These are phyloP conservation scores for Aspergillus ellipticus DNA, from an alignment of 495 filamentous ascomycete species.

Conservation along the genomic window DNA sequence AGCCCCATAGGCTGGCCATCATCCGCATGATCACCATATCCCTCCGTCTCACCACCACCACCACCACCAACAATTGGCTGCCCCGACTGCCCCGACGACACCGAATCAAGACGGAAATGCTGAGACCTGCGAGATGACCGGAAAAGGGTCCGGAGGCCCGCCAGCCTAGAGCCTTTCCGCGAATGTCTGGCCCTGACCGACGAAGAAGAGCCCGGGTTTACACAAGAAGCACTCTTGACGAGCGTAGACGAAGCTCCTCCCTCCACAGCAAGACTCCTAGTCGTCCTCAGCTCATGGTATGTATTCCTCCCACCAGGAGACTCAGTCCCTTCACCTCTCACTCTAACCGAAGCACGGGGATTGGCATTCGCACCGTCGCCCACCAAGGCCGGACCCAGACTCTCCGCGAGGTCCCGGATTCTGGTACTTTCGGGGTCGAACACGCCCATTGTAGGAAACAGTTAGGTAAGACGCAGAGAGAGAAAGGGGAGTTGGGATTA, in stretches of 20 bases:
- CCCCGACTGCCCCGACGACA: not conserved
- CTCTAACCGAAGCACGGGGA: not conserved
- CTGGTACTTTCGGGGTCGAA: no score
- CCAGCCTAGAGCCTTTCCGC: conserved; percentile 10
- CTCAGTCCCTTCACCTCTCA: not conserved
- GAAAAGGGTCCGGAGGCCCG: conserved; percentile 15
- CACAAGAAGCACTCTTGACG: no score
- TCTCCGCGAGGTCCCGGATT: no score
- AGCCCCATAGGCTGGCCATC: not conserved
- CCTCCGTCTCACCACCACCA: not conserved
- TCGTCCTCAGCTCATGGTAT: no score
- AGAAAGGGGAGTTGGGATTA: no score
- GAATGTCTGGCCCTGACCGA: not conserved
- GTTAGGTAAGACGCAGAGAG: no score
- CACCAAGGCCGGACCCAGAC: no score
- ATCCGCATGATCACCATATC: not conserved
- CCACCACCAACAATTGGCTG: not conserved
- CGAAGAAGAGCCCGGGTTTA: no score
- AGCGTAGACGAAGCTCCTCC: no score
- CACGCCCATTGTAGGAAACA: no score
- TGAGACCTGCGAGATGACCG: conserved; percentile 14
- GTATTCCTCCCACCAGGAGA: not conserved
- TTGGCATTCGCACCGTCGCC: not conserved
- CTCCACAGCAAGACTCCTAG: no score
- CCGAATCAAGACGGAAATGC: conserved; percentile 1